A percentile compares a stretch with the other conserved stretches of the same genome.
These are phyloP conservation scores for Scutellaria minor DNA, from an alignment of 257 asterid species.

Conservation along the genomic window DNA sequence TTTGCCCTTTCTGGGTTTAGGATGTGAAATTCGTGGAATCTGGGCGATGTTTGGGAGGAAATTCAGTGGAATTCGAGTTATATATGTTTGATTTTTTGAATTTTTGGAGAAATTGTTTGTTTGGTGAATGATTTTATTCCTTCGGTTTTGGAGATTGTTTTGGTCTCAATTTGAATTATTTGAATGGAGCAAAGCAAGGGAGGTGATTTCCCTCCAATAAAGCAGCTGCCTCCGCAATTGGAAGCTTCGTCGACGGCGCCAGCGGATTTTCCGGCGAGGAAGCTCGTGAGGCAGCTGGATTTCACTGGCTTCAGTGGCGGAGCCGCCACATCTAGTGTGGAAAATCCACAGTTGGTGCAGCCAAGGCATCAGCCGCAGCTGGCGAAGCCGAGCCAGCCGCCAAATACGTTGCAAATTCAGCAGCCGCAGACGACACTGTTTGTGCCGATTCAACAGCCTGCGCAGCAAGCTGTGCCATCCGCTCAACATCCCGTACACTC, in stretches of 20 bases:
- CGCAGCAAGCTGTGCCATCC: constrained; percentile 52
- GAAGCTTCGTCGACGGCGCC: constrained; percentile 56
- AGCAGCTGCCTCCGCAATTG: constrained; percentile 48
- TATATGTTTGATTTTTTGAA: constrained; percentile 23
- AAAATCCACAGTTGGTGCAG: constrained; percentile 43
- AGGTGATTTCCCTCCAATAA: constrained; percentile 76
- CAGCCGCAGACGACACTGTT: constrained; percentile 53
- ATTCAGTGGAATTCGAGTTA: constrained; percentile 36
- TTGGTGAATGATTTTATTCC: constrained; percentile 37
- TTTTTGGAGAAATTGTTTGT: constrained; percentile 25
- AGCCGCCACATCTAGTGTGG: constrained; percentile 41
- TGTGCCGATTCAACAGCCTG: constrained; percentile 59
- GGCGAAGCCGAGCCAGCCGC: constrained; percentile 40
- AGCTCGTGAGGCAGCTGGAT: constrained; percentile 98
- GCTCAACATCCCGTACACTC: constrained; percentile 62
- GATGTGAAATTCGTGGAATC: constrained; percentile 24
- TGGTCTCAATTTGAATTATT: constrained; percentile 29
- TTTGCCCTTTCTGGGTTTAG: constrained; percentile 23
- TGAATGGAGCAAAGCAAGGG: constrained; percentile 80
- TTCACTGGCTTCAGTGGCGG: constrained; percentile 65
- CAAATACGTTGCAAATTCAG: constrained; percentile 29
- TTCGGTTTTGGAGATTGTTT: constrained; percentile 29
- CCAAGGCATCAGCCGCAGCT: constrained; percentile 45
- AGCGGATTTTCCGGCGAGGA: constrained; percentile 75
- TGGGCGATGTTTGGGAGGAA: constrained; percentile 3